Percentiles rank a stretch among this genome's conserved stretches.
phyloP scores from a whole-genome alignment of 163 green algal species.

The Scenedesmus sp. region DNA sequence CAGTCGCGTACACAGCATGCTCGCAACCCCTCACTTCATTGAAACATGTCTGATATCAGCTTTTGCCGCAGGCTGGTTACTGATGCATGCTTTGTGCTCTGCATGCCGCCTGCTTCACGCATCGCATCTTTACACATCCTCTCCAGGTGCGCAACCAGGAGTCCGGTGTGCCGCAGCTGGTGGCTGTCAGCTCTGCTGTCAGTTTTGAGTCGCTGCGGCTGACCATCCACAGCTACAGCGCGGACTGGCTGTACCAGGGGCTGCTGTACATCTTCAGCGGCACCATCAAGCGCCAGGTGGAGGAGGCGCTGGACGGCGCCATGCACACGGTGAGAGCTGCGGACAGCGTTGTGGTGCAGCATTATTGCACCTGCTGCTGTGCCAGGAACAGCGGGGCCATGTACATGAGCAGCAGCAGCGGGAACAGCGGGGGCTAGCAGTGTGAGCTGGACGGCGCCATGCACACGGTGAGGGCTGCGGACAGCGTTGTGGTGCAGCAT shows the following conservation, averaged over 20 bases:
- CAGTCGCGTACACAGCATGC: too few species aligned
- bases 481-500: neutral
- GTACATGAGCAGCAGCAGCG: too few species aligned
- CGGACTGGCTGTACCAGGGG: conserved; percentile 57
- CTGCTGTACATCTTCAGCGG: conserved; percentile 54
- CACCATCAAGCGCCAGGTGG: conserved; percentile 45
- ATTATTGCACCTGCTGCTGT: neutral
- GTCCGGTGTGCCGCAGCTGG: conserved; percentile 45
- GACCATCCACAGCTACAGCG: conserved; percentile 47
- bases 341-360: neutral
- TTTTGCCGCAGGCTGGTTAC: neutral
- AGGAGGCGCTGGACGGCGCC: conserved; percentile 43
- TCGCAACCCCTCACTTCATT: too few species aligned
- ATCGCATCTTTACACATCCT: too few species aligned
- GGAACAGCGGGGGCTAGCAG: too few species aligned
- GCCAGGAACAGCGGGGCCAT: too few species aligned
- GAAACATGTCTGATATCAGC: too few species aligned
- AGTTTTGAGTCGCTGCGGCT: conserved; percentile 43
- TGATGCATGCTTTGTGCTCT: neutral
- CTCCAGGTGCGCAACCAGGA: conserved; percentile 53
- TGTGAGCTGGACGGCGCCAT: conserved; percentile 31
- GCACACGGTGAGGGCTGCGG: conserved; percentile 36
- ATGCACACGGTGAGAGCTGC: conserved; percentile 43
- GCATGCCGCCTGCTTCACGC: neutral
- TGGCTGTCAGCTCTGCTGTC: conserved; percentile 35